These are phyloP conservation scores for Monosporascus sp. DNA, from an alignment of 2,329 filamentous ascomycete species.

Conservation along the genomic window DNA sequence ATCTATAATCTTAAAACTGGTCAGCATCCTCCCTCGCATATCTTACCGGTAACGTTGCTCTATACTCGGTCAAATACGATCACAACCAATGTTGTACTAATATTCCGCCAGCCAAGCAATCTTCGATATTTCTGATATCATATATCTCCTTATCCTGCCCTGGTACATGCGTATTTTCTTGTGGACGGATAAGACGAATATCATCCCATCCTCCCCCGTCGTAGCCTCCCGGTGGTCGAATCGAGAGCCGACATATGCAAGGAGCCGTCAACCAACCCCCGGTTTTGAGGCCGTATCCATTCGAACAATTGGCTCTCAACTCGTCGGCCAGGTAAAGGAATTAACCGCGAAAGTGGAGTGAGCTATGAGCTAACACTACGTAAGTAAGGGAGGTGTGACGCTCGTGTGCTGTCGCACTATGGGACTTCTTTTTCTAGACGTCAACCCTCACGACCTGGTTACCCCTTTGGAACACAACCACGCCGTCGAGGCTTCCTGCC, in stretches of 20 bases:
- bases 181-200: neutral
- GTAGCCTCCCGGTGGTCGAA: neutral
- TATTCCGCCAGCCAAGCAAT: too few species aligned
- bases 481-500: slow-evolving; percentile 2
- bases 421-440: neutral
- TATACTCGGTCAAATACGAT: too few species aligned
- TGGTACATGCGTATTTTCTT: neutral
- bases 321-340: neutral
- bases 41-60: too few species aligned
- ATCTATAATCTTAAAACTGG: too few species aligned
- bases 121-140: too few species aligned
- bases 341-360: neutral
- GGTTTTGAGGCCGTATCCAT: neutral
- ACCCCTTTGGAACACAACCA: slow-evolving; percentile 4
- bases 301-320: neutral
- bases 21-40: too few species aligned
- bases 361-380: neutral
- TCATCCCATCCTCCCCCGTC: neutral
- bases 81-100: too few species aligned
- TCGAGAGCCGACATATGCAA: neutral
- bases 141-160: neutral
- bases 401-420: neutral
- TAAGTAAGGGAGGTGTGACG: neutral
- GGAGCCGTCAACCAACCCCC: neutral
- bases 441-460: neutral